A percentile compares a stretch with the other conserved stretches of the same genome.
phyloP scores from a whole-genome alignment of 192 early-diverging fungal genomes.

The Backusella liffmaniae region DNA sequence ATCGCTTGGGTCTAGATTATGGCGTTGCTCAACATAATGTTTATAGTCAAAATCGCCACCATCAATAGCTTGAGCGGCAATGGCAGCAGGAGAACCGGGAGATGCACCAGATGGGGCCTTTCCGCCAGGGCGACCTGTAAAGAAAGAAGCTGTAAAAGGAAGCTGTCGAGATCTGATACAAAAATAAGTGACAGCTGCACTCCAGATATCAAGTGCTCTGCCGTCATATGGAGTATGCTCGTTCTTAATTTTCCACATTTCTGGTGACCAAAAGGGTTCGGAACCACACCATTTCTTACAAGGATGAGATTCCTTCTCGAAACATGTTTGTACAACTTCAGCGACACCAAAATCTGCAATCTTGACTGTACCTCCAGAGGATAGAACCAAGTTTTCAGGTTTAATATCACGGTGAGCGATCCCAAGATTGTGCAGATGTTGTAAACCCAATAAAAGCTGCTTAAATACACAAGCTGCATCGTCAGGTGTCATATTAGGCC shows the following conservation, averaged over 20 bases:
- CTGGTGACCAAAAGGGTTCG: conserved; percentile 98
- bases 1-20: conserved; percentile 12
- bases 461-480: conserved; percentile 93
- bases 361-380: conserved; percentile 75
- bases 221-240: conserved; percentile 83
- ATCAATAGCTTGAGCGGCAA: conserved; percentile 24
- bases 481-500: conserved; percentile 60
- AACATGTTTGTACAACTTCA: conserved; percentile 87
- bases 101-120: neutral
- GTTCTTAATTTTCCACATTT: conserved; percentile 67
- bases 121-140: conserved; percentile 5
- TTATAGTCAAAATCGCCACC: conserved; percentile 21
- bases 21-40: conserved; percentile 18
- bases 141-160: conserved; percentile 24
- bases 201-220: conserved; percentile 89
- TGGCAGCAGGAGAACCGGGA: conserved; percentile 21
- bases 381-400: conserved; percentile 90
- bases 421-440: conserved; percentile 91
- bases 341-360: conserved; percentile 99
- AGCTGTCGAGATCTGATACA: conserved; percentile 67
- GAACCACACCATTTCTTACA: conserved; percentile 92
- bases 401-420: conserved; percentile 92
- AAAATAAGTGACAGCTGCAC: conserved; percentile 88
- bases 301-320: conserved; percentile 72
- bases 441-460: conserved; percentile 86